A percentile compares a stretch with the other conserved stretches of the same genome.
These are phyloP conservation scores for Tuber microsphaerosporum DNA, from an alignment of 495 filamentous ascomycete genomes.

Conservation along the genomic window DNA sequence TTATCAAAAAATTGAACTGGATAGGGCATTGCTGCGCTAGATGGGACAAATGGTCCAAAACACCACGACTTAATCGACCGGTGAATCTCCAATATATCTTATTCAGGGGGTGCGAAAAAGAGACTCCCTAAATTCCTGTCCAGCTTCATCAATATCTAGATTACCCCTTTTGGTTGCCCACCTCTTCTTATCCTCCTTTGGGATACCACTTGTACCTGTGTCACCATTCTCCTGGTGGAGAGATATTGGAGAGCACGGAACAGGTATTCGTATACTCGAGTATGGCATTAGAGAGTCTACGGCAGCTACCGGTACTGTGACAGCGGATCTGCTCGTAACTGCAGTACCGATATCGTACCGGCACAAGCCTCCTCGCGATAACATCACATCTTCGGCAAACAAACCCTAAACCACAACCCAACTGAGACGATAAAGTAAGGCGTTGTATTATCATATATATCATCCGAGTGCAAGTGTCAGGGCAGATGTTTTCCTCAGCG, in stretches of 20 bases:
- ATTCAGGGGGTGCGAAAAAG: neutral
- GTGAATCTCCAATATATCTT: neutral
- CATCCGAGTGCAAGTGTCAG: too few species aligned
- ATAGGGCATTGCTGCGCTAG: neutral
- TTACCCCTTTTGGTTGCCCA: neutral
- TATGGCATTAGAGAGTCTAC: neutral
- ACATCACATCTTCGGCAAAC: neutral
- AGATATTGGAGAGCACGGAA: neutral
- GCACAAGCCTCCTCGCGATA: too few species aligned
- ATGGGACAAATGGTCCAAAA: neutral
- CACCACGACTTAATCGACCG: neutral
- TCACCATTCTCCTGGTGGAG: too few species aligned
- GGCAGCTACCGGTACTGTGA: neutral
- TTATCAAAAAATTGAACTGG: neutral
- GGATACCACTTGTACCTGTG: neutral
- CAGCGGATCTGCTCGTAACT: neutral
- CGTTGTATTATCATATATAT: too few species aligned
- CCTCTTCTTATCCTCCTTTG: neutral
- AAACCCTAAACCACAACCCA: neutral
- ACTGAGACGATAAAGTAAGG: neutral
- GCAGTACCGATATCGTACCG: too few species aligned
- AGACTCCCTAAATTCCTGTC: neutral
- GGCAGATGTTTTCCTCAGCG: too few species aligned
- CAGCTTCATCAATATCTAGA: neutral
- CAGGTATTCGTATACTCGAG: too few species aligned